These are phyloP conservation scores for Otatea glauca DNA, from an alignment of 176 grass and related monocot genomes.

Conservation along the genomic window DNA sequence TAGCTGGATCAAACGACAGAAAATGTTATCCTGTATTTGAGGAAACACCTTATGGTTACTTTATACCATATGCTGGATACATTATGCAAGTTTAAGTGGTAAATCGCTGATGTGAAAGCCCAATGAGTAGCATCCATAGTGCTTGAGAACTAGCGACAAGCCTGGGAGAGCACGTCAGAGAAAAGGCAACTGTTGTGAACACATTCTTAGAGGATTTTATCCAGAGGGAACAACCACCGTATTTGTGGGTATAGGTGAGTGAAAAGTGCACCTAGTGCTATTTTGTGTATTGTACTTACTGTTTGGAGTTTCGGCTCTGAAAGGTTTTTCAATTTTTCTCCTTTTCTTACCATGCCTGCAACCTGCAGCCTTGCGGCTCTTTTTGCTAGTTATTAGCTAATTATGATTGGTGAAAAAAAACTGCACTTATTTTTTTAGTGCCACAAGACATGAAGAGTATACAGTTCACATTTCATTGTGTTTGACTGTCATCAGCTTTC, in stretches of 20 bases:
- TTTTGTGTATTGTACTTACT: no score
- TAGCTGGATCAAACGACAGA: not conserved
- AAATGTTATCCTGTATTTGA: not conserved
- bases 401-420: not conserved
- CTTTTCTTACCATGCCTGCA: not conserved
- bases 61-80: not conserved
- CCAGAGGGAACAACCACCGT: no score
- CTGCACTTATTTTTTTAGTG: not conserved
- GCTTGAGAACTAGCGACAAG: slow-evolving; percentile 17
- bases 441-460: not conserved
- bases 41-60: not conserved
- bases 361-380: not conserved
- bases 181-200: not conserved
- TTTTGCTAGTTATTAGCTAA: not conserved
- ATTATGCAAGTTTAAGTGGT: not conserved
- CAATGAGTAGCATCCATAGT: not conserved
- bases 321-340: no score
- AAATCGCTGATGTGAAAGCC: slow-evolving; percentile 31
- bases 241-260: slow-evolving; percentile 21
- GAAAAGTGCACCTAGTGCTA: not conserved
- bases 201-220: no score
- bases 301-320: no score
- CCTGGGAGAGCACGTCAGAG: not conserved
- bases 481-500: not conserved
- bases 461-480: no score